Evolutionary conservation across 2,329 filamentous ascomycete species (phyloP).

Genomic region (Coccinonectria pachysandricola): DNA sequence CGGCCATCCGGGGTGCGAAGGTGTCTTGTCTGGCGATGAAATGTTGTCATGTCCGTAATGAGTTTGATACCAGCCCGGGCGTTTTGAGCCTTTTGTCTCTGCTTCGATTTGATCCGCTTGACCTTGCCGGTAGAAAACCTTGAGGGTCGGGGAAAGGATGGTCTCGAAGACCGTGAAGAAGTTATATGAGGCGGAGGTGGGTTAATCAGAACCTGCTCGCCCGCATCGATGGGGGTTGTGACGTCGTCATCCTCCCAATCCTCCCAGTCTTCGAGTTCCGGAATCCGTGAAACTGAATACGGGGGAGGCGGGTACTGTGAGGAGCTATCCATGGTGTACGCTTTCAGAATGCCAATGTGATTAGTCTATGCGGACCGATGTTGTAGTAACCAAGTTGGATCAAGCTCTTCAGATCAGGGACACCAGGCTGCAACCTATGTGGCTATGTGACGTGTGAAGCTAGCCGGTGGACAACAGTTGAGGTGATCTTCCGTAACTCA

Average conservation of each 20-base stretch:
- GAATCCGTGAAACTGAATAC: slow-evolving; percentile 9
- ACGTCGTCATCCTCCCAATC: slow-evolving; percentile 43
- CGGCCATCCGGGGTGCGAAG: slow-evolving; percentile 21
- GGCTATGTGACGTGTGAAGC: too few relatives aligned
- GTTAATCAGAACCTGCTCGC: slow-evolving; percentile 25
- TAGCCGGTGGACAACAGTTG: too few relatives aligned
- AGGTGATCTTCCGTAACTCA: too few relatives aligned
- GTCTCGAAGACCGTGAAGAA: slow-evolving; percentile 7
- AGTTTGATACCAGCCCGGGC: slow-evolving; percentile 54
- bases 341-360: too few relatives aligned
- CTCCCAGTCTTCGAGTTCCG: slow-evolving; percentile 37
- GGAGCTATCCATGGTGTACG: slow-evolving; percentile 11
- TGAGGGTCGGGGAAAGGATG: slow-evolving; percentile 17
- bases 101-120: slow-evolving; percentile 44
- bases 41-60: slow-evolving; percentile 56
- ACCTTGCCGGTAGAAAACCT: slow-evolving; percentile 31
- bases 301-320: slow-evolving; percentile 7
- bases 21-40: slow-evolving; percentile 31
- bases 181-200: slow-evolving; percentile 10
- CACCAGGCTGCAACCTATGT: too few relatives aligned
- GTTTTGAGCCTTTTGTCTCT: slow-evolving; percentile 51
- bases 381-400: too few relatives aligned
- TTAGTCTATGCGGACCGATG: too few relatives aligned
- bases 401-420: too few relatives aligned
- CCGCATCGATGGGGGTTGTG: slow-evolving; percentile 29